These are phyloP conservation scores for Leccinum obscurum DNA, from an alignment of 768 basidiomycete genomes.

Conservation along the genomic window DNA sequence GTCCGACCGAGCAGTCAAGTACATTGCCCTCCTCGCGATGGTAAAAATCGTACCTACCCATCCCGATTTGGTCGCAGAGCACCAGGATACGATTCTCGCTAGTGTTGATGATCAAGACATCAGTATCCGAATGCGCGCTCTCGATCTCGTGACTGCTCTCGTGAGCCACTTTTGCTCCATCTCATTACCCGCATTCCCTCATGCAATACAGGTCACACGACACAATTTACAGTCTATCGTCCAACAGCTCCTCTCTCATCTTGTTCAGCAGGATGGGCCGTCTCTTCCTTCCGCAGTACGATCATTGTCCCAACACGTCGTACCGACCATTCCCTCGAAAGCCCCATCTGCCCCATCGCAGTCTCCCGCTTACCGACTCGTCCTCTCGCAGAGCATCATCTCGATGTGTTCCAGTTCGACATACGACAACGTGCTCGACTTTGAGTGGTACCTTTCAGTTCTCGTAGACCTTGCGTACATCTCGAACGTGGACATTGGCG, in stretches of 20 bases:
- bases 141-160: conserved; percentile 94
- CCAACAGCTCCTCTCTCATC: conserved; percentile 85
- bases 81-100: conserved; percentile 87
- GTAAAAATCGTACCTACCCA: conserved; percentile 94
- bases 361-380: conserved; percentile 85
- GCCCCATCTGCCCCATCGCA: conserved; percentile 55
- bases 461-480: conserved; percentile 90
- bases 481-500: conserved; percentile 75
- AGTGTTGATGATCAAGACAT: conserved; percentile 93
- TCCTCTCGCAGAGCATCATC: conserved; percentile 82
- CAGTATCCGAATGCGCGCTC: conserved; percentile 92
- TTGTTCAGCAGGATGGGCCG: conserved; percentile 60
- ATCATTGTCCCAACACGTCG: conserved; percentile 52
- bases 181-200: not conserved
- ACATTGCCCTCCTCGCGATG: conserved; percentile 93
- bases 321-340: conserved; percentile 39
- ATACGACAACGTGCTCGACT: conserved; percentile 87
- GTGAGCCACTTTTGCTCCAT: conserved; percentile 41
- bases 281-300: conserved; percentile 58
- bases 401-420: conserved; percentile 80
- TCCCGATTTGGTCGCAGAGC: conserved; percentile 84
- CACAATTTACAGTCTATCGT: conserved; percentile 87
- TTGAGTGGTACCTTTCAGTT: conserved; percentile 97
- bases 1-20: conserved; percentile 71
- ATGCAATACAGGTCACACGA: conserved; percentile 62